Evolutionary conservation across 2,329 filamentous ascomycete genomes (phyloP).

Genomic region (Fusarium brachygibbosum): DNA sequence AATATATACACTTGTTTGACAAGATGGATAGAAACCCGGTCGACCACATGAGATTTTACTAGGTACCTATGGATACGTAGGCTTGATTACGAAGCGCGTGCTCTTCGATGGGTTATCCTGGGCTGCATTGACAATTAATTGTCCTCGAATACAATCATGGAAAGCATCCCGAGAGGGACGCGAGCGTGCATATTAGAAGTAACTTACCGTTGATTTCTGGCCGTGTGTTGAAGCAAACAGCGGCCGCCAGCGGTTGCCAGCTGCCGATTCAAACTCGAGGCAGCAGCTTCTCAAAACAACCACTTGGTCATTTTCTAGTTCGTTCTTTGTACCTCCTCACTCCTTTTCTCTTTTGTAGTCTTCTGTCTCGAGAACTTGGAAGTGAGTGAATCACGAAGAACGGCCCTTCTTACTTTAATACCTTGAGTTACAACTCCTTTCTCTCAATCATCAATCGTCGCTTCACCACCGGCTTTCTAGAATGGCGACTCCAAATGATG

Average conservation of each 20-base stretch:
- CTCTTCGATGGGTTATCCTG: background rate
- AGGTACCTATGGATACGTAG: background rate
- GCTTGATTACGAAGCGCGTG: background rate
- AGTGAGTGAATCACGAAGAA: slow-evolving; percentile 18
- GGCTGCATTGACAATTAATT: background rate
- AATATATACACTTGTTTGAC: background rate
- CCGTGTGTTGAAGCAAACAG: slow-evolving; percentile 10
- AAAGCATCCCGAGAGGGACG: no score
- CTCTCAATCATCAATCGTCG: background rate
- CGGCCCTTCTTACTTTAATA: background rate
- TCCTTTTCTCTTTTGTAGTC: background rate
- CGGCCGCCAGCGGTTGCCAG: slow-evolving; percentile 14
- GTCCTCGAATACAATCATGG: background rate
- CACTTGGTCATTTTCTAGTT: background rate
- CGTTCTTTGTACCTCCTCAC: background rate
- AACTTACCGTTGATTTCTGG: background rate
- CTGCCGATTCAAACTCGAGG: background rate
- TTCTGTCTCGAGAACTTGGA: no score
- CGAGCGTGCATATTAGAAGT: background rate
- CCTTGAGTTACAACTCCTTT: background rate
- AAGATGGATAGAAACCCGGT: no score
- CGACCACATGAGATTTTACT: background rate
- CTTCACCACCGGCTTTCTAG: background rate
- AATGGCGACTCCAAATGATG: slow-evolving; percentile 6
- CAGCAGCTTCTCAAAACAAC: background rate